Conservation (phyloP, 306 rosid genomes). For the Betula pendula region DNA sequence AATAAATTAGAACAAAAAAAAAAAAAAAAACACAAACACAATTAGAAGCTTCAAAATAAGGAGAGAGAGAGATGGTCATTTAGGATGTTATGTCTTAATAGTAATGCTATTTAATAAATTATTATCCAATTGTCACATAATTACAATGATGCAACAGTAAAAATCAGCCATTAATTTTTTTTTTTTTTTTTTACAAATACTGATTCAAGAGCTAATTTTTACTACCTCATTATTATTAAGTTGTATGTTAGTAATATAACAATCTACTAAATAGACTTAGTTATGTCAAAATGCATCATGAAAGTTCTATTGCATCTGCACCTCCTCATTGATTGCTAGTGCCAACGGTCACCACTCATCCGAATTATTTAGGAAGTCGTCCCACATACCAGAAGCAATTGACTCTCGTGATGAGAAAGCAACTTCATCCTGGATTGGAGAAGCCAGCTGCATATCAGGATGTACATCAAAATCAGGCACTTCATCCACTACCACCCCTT, state of each 20-base stretch:
- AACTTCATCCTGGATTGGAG: conserved; percentile 54
- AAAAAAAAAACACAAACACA: no score
- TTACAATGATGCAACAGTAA: fast-evolving
- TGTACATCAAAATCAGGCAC: conserved; percentile 47
- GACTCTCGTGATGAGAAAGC: conserved; percentile 62
- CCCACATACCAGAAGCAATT: conserved; percentile 70
- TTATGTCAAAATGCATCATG: not conserved
- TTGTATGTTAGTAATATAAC: not conserved
- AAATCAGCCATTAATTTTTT: no score
- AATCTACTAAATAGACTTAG: not conserved
- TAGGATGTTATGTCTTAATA: no score
- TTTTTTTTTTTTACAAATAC: no score
- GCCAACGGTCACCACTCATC: conserved; percentile 60
- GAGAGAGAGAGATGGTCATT: not conserved
- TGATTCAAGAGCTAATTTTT: no score
- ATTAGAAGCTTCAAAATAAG: not conserved
- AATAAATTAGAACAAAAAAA: not conserved
- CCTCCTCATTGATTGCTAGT: not conserved
- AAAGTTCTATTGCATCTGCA: not conserved
- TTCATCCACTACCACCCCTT: conserved; percentile 47
- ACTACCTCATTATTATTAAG: no score
- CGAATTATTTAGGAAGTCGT: conserved; percentile 72
- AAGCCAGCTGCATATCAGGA: conserved; percentile 52
- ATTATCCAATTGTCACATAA: no score
- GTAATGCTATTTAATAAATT: no score